phyloP scores from a whole-genome alignment of 345 rosid species.

The Bruguiera gymnorhiza region DNA sequence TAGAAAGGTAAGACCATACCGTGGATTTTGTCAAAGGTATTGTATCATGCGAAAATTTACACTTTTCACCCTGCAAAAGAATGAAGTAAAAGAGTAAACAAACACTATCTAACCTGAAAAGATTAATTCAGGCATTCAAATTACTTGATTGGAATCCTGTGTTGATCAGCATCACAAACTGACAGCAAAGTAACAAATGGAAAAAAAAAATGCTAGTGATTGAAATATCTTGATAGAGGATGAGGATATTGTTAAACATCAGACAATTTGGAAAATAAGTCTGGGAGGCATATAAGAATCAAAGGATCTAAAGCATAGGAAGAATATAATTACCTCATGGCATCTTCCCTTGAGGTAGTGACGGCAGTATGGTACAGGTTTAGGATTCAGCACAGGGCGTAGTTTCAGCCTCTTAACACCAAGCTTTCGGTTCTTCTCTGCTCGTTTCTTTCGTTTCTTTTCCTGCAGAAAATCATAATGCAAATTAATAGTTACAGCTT shows the following conservation, averaged over 20 bases:
- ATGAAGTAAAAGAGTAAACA: neutral
- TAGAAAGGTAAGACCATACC: slow-evolving; percentile 30
- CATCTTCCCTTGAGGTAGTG: slow-evolving; percentile 82
- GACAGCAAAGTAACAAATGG: neutral
- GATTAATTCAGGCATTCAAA: neutral
- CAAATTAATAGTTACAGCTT: neutral
- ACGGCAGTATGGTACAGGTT: slow-evolving; percentile 55
- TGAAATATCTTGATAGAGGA: neutral
- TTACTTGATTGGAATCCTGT: no score
- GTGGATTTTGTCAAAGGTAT: slow-evolving; percentile 74
- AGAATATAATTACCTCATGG: slow-evolving; percentile 47
- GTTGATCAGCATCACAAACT: neutral
- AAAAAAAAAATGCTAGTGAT: neutral
- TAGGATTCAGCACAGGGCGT: slow-evolving; percentile 54
- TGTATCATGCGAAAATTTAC: slow-evolving; percentile 86
- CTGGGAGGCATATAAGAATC: neutral
- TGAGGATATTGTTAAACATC: neutral
- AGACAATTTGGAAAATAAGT: slow-evolving; percentile 6
- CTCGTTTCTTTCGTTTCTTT: slow-evolving; percentile 65
- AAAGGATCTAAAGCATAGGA: slow-evolving; percentile 4
- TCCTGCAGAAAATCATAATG: slow-evolving; percentile 37
- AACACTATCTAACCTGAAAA: neutral
- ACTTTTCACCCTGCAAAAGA: slow-evolving; percentile 61
- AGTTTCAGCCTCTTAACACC: slow-evolving; percentile 86
- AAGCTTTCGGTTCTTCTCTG: slow-evolving; percentile 61